Evolutionary conservation across 1,284 basidiomycete genomes (phyloP).

Genomic region (Sporisorium iseilematis-ciliati): DNA sequence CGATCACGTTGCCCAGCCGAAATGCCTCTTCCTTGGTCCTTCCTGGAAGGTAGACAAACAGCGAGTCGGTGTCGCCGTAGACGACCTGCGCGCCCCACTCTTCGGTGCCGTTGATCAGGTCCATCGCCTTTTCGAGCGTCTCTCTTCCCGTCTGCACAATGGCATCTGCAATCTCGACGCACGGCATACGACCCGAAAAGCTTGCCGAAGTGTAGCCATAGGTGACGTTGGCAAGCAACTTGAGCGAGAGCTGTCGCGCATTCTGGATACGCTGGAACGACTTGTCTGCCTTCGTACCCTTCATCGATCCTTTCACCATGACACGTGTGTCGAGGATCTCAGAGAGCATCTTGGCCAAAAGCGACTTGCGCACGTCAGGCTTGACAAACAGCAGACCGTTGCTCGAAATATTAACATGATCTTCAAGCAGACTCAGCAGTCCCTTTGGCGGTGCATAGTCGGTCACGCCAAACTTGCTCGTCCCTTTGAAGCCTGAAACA

Average conservation of each 20-base stretch:
- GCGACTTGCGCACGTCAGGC: conserved; percentile 82
- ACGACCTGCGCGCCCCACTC: conserved; percentile 91
- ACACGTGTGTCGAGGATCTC: conserved; percentile 95
- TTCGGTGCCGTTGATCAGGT: conserved; percentile 76
- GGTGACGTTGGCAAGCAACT: conserved; percentile 69
- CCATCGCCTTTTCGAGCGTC: conserved; percentile 94
- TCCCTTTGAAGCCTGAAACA: conserved; percentile 83
- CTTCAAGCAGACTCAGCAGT: conserved; percentile 66
- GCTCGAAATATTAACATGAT: conserved; percentile 71
- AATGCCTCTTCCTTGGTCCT: conserved; percentile 94
- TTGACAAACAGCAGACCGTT: conserved; percentile 96
- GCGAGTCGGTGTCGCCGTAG: conserved; percentile 97
- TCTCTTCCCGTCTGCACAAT: conserved; percentile 97
- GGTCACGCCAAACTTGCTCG: conserved; percentile 84
- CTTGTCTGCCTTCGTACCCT: conserved; percentile 80
- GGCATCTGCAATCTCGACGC: conserved; percentile 96
- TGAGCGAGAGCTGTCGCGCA: conserved; percentile 64
- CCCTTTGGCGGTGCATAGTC: conserved; percentile 81
- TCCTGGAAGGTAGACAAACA: conserved; percentile 90
- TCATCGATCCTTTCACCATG: conserved; percentile 97
- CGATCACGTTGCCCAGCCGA: conserved; percentile 89
- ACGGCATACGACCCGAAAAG: conserved; percentile 96
- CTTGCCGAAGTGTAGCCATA: conserved; percentile 95
- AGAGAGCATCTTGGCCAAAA: conserved; percentile 89
- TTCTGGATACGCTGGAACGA: conserved; percentile 63